phyloP scores from a whole-genome alignment of 2,329 filamentous ascomycete genomes.

The Colletotrichum horii region DNA sequence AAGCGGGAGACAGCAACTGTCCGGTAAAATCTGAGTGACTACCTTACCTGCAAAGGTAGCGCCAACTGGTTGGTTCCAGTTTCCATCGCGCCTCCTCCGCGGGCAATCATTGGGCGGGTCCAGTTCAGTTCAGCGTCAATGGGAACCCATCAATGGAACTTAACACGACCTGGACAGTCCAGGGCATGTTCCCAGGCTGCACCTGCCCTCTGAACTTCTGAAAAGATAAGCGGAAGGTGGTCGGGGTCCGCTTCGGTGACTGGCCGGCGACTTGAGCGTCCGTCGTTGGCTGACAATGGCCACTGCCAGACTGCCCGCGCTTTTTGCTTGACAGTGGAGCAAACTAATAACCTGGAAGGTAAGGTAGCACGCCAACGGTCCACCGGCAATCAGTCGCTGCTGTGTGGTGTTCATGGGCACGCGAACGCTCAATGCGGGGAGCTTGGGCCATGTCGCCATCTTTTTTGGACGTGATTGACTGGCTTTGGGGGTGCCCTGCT shows the following conservation, averaged over 20 bases:
- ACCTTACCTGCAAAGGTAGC: background rate
- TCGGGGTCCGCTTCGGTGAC: conserved; percentile 15
- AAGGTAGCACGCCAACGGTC: background rate
- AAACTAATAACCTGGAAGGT: background rate
- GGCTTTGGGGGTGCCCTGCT: background rate
- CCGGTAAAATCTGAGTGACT: background rate
- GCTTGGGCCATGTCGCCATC: conserved; percentile 27
- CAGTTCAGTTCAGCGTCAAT: background rate
- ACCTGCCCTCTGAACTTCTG: background rate
- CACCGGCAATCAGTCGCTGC: background rate
- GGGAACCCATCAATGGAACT: background rate
- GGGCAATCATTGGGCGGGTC: background rate
- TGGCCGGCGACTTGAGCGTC: conserved; percentile 1
- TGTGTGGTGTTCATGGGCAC: background rate
- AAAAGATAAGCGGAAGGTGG: conserved; percentile 19
- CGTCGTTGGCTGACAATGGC: background rate
- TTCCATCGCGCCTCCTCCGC: background rate
- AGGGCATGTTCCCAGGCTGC: background rate
- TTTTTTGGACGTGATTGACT: conserved; percentile 11
- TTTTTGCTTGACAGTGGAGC: background rate
- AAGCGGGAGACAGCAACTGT: background rate
- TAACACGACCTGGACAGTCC: background rate
- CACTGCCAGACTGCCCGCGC: background rate
- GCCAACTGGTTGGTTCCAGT: background rate
- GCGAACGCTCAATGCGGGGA: conserved; percentile 23